Conservation (phyloP, 2,329 filamentous ascomycete genomes). For the Pseudomassariella vexata region DNA sequence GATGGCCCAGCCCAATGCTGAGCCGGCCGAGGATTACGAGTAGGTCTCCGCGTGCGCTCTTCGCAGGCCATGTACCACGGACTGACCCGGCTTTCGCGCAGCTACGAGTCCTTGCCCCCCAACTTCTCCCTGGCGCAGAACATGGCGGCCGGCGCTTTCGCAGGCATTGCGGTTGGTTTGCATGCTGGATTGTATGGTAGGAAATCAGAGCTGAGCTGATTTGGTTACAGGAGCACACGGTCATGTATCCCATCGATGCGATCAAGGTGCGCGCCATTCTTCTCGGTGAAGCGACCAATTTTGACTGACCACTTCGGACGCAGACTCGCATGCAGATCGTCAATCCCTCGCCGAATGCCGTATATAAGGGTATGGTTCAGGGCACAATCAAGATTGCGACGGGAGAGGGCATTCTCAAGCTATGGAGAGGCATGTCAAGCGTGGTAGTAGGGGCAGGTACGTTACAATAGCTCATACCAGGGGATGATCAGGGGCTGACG, state of each 20-base stretch:
- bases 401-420: conserved; percentile 80
- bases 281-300: conserved; percentile 11
- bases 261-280: conserved; percentile 66
- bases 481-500: background rate
- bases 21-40: conserved; percentile 62
- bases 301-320: conserved; percentile 10
- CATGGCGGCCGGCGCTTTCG: conserved; percentile 94
- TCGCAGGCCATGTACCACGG: conserved; percentile 1
- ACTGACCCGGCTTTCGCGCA: conserved; percentile 20
- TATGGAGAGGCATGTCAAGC: conserved; percentile 96
- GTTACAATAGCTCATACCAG: conserved; percentile 20
- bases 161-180: conserved; percentile 78
- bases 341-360: conserved; percentile 71
- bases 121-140: conserved; percentile 93
- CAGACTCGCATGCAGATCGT: conserved; percentile 98
- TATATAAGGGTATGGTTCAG: conserved; percentile 87
- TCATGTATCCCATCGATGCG: conserved; percentile 98
- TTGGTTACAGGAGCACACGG: conserved; percentile 75
- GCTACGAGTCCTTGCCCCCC: conserved; percentile 88
- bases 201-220: conserved; percentile 11
- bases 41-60: conserved; percentile 33
- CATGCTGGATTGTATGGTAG: conserved; percentile 2
- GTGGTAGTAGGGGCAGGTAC: conserved; percentile 91
- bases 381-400: conserved; percentile 89
- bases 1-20: conserved; percentile 64